These are phyloP conservation scores for Torulaspora delbrueckii DNA, from an alignment of 805 yeast species.

Conservation along the genomic window DNA sequence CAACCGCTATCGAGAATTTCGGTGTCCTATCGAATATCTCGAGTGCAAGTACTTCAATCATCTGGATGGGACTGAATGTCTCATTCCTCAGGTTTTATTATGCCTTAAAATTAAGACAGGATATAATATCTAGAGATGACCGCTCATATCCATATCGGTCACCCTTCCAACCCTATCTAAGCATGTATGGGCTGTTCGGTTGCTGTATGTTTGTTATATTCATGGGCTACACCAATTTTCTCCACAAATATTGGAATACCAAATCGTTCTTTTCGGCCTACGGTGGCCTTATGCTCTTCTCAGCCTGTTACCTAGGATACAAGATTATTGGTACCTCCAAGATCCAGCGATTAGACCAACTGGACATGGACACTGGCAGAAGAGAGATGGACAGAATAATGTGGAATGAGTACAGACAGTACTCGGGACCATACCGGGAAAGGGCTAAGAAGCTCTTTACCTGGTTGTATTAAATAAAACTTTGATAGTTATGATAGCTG, in stretches of 20 bases:
- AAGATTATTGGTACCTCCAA: slow-evolving; percentile 58
- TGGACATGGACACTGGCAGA: slow-evolving; percentile 80
- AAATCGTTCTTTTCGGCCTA: slow-evolving; percentile 61
- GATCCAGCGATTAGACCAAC: slow-evolving; percentile 61
- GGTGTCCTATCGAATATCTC: slow-evolving; percentile 62
- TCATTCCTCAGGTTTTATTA: slow-evolving; percentile 60
- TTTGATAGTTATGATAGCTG: not conserved
- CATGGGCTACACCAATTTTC: slow-evolving; percentile 60
- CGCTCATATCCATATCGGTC: slow-evolving; percentile 63
- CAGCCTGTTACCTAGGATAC: slow-evolving; percentile 48
- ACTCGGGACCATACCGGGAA: slow-evolving; percentile 33
- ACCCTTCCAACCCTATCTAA: slow-evolving; percentile 65
- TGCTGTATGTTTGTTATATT: slow-evolving; percentile 46
- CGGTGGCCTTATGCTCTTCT: slow-evolving; percentile 54
- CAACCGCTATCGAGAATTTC: slow-evolving; percentile 56
- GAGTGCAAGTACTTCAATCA: slow-evolving; percentile 69
- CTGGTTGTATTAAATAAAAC: slow-evolving; percentile 30
- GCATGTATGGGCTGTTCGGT: slow-evolving; percentile 57
- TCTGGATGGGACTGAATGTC: slow-evolving; percentile 71
- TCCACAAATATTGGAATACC: slow-evolving; percentile 54
- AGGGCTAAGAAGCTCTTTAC: slow-evolving; percentile 26
- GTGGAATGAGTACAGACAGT: slow-evolving; percentile 68
- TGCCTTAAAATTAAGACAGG: slow-evolving; percentile 57
- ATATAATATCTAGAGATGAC: slow-evolving; percentile 59
- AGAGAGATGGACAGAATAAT: slow-evolving; percentile 74